Evolutionary conservation across 164 flowering plant species (phyloP).

Genomic region (Aristolochia contorta): DNA sequence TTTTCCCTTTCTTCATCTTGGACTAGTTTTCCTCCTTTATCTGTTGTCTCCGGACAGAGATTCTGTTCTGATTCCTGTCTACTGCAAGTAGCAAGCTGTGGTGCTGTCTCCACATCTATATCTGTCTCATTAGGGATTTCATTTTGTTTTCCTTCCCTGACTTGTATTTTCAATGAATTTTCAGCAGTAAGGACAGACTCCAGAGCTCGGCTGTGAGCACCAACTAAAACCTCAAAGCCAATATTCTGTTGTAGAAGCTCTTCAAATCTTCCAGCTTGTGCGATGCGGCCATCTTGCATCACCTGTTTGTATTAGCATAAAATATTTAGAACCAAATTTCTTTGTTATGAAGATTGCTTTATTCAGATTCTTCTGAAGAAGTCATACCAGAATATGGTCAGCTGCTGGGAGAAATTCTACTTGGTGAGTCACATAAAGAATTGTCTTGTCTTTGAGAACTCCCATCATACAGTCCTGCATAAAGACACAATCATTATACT

Average conservation of each 20-base stretch:
- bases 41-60: slow-evolving; percentile 39
- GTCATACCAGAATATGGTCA: slow-evolving; percentile 77
- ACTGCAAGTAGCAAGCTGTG: slow-evolving; percentile 19
- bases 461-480: slow-evolving; percentile 87
- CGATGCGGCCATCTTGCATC: slow-evolving; percentile 80
- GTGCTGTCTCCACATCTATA: slow-evolving; percentile 18
- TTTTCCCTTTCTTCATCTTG: slow-evolving; percentile 91
- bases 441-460: slow-evolving; percentile 72
- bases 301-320: slow-evolving; percentile 39
- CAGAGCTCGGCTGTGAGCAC: slow-evolving; percentile 82
- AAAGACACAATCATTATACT: background rate
- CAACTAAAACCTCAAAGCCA: slow-evolving; percentile 82
- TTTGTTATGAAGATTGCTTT: background rate
- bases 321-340: background rate
- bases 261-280: slow-evolving; percentile 76
- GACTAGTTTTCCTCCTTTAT: slow-evolving; percentile 52
- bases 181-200: slow-evolving; percentile 60
- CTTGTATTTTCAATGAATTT: slow-evolving; percentile 36
- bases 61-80: slow-evolving; percentile 52
- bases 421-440: slow-evolving; percentile 91
- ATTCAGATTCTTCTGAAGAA: background rate
- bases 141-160: background rate
- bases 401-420: slow-evolving; percentile 98
- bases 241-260: slow-evolving; percentile 64
- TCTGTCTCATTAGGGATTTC: slow-evolving; percentile 14